phyloP scores from a whole-genome alignment of 208 protist species.

The Leishmania major region DNA sequence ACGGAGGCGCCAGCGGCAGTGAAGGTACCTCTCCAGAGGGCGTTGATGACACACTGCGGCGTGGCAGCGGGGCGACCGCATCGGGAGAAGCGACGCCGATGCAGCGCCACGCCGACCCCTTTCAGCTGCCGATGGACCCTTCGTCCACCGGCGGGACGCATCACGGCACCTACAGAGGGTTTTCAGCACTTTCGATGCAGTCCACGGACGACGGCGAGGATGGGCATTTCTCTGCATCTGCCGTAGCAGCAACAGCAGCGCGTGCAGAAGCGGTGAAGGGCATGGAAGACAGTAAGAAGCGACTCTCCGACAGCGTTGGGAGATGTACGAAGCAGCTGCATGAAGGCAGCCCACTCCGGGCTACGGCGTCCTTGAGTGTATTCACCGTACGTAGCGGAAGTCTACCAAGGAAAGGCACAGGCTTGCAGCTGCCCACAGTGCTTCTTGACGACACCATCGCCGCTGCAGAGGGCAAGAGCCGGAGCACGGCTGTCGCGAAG shows the following conservation, averaged over 20 bases:
- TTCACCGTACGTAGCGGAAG: not conserved
- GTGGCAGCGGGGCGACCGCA: not conserved
- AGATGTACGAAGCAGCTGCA: not conserved
- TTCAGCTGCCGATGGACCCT: not conserved
- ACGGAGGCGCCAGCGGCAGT: too few relatives aligned
- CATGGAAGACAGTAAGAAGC: not conserved
- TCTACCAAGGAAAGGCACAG: not conserved
- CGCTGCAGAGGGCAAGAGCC: not conserved
- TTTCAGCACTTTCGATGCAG: slow-evolving; percentile 7
- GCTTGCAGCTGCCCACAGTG: slow-evolving; percentile 21
- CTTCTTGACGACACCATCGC: slow-evolving; percentile 4
- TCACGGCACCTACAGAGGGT: not conserved
- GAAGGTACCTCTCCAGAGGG: not conserved
- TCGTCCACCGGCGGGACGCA: not conserved
- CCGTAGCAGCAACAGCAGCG: not conserved
- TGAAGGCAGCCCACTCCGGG: not conserved
- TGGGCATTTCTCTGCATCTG: not conserved
- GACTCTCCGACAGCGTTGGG: not conserved
- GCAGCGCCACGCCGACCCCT: not conserved
- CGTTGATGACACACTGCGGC: not conserved
- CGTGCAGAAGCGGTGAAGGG: not conserved
- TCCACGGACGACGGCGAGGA: slow-evolving; percentile 8
- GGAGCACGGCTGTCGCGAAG: not conserved
- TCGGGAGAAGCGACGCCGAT: not conserved
- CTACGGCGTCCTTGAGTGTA: slow-evolving; percentile 1